These are phyloP conservation scores for Exophiala viscosa DNA, from an alignment of 2,329 filamentous ascomycete genomes.

Conservation along the genomic window DNA sequence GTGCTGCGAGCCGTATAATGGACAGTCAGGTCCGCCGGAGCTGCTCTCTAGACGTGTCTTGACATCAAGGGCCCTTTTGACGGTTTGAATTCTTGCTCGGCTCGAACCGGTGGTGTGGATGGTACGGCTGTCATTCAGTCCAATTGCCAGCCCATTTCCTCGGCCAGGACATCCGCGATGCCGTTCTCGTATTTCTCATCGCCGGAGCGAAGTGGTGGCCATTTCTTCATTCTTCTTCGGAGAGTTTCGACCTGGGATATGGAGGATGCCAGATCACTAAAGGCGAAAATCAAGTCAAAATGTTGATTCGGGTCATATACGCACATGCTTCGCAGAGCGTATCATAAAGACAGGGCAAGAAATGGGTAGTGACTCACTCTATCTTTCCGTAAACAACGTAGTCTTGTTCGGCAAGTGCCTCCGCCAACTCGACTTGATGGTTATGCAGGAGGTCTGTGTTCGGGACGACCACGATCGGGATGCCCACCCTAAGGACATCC, in stretches of 20 bases:
- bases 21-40: too few relatives aligned
- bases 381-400: slow-evolving; percentile 72
- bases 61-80: too few relatives aligned
- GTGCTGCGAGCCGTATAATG: too few relatives aligned
- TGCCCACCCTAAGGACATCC: slow-evolving; percentile 68
- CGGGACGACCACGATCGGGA: slow-evolving; percentile 83
- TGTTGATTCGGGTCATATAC: background rate
- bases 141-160: slow-evolving; percentile 54
- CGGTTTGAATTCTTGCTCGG: too few relatives aligned
- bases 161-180: slow-evolving; percentile 52
- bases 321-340: background rate
- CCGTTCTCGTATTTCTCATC: slow-evolving; percentile 42
- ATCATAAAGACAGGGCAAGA: background rate
- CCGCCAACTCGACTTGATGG: slow-evolving; percentile 83
- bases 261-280: slow-evolving; percentile 42
- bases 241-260: slow-evolving; percentile 49
- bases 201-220: slow-evolving; percentile 50
- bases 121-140: slow-evolving; percentile 36
- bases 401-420: slow-evolving; percentile 67
- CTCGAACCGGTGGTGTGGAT: too few relatives aligned
- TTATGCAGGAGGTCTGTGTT: slow-evolving; percentile 81
- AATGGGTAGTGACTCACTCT: slow-evolving; percentile 48
- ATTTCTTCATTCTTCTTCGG: slow-evolving; percentile 40
- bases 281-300: slow-evolving; percentile 13
- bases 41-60: too few relatives aligned